These are phyloP conservation scores for Salix arbutifolia DNA, from an alignment of 345 rosid species.

Conservation along the genomic window DNA sequence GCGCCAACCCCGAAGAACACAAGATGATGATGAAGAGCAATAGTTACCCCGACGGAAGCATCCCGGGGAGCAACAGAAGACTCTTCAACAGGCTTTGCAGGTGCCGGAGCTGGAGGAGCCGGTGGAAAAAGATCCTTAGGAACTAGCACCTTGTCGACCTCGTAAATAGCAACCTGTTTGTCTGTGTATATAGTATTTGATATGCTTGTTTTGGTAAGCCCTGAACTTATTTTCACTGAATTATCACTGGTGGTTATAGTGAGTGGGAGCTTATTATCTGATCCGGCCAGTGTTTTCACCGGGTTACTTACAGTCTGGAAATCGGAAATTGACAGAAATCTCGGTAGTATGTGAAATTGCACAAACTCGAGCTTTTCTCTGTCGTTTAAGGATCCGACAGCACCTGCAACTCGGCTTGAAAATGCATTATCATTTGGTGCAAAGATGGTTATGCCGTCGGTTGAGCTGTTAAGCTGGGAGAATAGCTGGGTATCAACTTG, in stretches of 20 bases:
- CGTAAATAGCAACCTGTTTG: slow-evolving; percentile 19
- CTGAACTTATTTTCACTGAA: slow-evolving; percentile 14
- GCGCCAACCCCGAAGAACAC: not conserved
- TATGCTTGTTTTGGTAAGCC: slow-evolving; percentile 13
- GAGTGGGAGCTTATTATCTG: slow-evolving; percentile 2
- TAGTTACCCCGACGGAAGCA: not conserved
- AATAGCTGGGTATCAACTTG: slow-evolving; percentile 8
- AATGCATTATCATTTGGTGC: slow-evolving; percentile 21
- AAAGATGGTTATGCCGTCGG: slow-evolving; percentile 22
- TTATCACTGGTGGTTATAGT: slow-evolving; percentile 7
- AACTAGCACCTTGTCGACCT: slow-evolving; percentile 16
- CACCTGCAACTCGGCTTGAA: slow-evolving; percentile 6
- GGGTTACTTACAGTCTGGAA: slow-evolving; percentile 24
- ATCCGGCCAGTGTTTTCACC: slow-evolving; percentile 18
- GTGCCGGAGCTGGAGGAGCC: slow-evolving; percentile 16
- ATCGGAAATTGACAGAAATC: not conserved
- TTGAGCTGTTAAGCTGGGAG: slow-evolving; percentile 19
- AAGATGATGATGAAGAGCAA: not conserved
- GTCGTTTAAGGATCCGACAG: slow-evolving; percentile 9
- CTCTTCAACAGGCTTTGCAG: slow-evolving; percentile 14
- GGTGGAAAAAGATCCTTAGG: slow-evolving; percentile 20
- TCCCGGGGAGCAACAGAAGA: not conserved
- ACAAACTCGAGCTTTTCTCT: slow-evolving; percentile 8
- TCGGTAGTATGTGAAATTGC: slow-evolving; percentile 17
- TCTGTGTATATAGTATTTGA: slow-evolving; percentile 11